Conservation (phyloP, 2,329 filamentous ascomycete species). For the Alternaria dauci region DNA sequence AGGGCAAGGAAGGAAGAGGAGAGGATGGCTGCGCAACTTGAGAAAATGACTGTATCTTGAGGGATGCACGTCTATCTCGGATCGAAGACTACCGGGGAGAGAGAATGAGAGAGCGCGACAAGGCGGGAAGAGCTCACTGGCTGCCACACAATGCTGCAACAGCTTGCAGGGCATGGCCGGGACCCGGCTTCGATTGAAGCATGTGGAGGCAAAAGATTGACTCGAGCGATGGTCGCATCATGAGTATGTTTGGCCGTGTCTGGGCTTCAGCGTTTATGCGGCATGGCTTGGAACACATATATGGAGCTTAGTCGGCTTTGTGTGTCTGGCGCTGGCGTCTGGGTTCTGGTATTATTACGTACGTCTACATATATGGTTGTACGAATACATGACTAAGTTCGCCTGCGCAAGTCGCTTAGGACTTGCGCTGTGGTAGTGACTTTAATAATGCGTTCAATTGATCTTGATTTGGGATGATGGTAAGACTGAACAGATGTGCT, state of each 20-base stretch:
- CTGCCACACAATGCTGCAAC: conserved; percentile 46
- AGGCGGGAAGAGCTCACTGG: conserved; percentile 15
- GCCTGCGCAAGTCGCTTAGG: conserved; percentile 3
- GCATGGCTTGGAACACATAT: background rate
- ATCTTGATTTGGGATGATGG: background rate
- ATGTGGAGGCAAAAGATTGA: conserved; percentile 7
- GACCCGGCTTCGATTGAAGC: conserved; percentile 4
- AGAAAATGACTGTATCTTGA: conserved; percentile 34
- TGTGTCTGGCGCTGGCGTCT: conserved; percentile 19
- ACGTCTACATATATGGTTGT: conserved; percentile 11
- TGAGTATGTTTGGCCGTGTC: conserved; percentile 1
- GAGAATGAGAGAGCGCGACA: background rate
- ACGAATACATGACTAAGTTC: conserved; percentile 4
- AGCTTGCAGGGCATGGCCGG: conserved; percentile 38
- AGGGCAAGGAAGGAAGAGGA: conserved; percentile 81
- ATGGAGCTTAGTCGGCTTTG: conserved; percentile 9
- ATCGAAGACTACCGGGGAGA: background rate
- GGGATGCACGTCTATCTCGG: background rate
- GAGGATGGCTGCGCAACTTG: conserved; percentile 52
- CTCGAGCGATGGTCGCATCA: background rate
- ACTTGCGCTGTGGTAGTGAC: background rate
- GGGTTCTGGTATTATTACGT: conserved; percentile 5
- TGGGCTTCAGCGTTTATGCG: conserved; percentile 10
- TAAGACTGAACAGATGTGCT: background rate
- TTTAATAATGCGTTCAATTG: background rate